Conservation (phyloP, 305 asterid genomes). For the Stenogyne calaminthoides region DNA sequence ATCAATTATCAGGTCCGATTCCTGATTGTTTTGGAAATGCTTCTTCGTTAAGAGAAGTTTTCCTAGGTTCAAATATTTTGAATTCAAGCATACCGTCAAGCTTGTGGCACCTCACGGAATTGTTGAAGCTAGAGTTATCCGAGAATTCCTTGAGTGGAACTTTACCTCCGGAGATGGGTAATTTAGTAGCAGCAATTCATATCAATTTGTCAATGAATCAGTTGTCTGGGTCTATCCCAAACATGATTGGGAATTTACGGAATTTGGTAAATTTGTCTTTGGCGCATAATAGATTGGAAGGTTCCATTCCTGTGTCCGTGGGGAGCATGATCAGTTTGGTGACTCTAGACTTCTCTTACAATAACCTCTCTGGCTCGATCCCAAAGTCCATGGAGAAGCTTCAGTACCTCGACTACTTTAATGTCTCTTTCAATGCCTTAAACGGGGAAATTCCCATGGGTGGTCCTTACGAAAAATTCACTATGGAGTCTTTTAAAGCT, state of each 20-base stretch:
- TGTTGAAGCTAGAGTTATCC: neutral
- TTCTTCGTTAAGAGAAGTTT: too few species aligned
- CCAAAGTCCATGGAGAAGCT: conserved; percentile 29
- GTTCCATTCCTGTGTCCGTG: neutral
- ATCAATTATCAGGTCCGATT: too few species aligned
- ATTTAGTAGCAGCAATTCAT: neutral
- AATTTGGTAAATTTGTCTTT: neutral
- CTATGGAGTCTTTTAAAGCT: neutral
- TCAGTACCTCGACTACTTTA: neutral
- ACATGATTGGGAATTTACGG: neutral
- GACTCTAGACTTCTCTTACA: conserved; percentile 1
- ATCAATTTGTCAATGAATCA: neutral
- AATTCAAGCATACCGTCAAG: too few species aligned
- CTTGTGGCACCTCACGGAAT: too few species aligned
- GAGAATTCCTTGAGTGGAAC: neutral
- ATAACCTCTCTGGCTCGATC: conserved; percentile 12
- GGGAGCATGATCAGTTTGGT: neutral
- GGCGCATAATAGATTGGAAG: conserved; percentile 23
- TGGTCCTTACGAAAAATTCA: neutral
- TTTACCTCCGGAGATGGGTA: neutral
- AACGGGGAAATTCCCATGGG: neutral
- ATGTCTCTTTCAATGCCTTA: neutral
- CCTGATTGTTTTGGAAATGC: too few species aligned
- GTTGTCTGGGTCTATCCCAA: neutral
- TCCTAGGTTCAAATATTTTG: too few species aligned